Evolutionary conservation across 768 basidiomycete genomes (phyloP), one percentile per base, ranked within the genome.

Genomic region (Steccherinum ochraceum): DNA sequence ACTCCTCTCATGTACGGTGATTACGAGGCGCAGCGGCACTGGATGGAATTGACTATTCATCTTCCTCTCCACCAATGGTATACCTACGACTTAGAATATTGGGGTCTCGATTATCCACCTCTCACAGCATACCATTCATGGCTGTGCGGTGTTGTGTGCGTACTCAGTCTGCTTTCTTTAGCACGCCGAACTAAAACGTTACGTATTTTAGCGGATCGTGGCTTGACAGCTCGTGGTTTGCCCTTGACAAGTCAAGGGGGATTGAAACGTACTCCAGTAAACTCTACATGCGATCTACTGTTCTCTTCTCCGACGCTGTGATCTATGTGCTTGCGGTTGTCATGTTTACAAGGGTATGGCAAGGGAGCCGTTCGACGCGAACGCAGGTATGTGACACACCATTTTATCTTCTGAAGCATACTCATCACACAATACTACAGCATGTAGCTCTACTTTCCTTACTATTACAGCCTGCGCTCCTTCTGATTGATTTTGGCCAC

Each of bases 101-200:
- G 94, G 94, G 91, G 91, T 0, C 74, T 97, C 46, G 94, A 97
- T 67, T 97, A 97, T 69, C 93, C 93, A 3, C 93, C 93, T 2
- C 61, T 96, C 54, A 96, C 93, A 2, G 94, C 91, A 2, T 95
- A 94, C 61, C 73, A 84, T 24, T 92, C 89, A 13, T 94, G 86
- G 86, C 25, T 89, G 45, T 92, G 85, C 63, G 90, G 90, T 5
- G 64, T 76, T 44, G 64, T 89, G 90, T 91, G 56, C 55, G 86
- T 77, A 12, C 39, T 20, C 24, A 20, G 12, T 4, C 25, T 40
- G 24, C 1, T 20, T 16, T 16, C 30, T 5, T 40, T 51, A 4
- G 40, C 24, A 26, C 12, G n/a, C 10, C 12, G 10, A 16, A n/a
- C 16, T 12, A 12, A 45, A 27, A 2, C n/a, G 16, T 35, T 35